Evolutionary conservation across 1,139 yeast species (phyloP).

Genomic region (Zygosaccharomyces pseudobailii): DNA sequence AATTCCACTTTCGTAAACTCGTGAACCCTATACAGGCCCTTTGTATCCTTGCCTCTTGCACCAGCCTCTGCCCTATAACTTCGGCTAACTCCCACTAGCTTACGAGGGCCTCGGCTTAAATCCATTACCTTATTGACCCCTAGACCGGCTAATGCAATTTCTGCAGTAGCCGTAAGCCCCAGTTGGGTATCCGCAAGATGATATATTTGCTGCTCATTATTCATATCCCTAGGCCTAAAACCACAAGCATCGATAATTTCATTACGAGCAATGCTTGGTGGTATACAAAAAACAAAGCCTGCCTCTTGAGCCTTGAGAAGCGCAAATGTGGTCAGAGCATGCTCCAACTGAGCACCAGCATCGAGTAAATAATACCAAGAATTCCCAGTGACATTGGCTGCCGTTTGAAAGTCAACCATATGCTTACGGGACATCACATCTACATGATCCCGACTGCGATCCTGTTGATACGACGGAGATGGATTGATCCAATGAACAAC

Average conservation of each 20-base stretch:
- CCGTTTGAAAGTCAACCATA: constrained; percentile 65
- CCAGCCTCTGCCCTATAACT: constrained; percentile 97
- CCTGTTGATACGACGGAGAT: constrained; percentile 25
- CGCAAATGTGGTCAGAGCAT: constrained; percentile 80
- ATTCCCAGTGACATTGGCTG: constrained; percentile 72
- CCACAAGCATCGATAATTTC: constrained; percentile 89
- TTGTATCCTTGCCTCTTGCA: constrained; percentile 88
- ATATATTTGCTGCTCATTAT: constrained; percentile 83
- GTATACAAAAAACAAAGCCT: constrained; percentile 70
- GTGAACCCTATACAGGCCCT: constrained; percentile 91
- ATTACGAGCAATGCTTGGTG: constrained; percentile 80
- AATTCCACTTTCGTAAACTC: constrained; percentile 97
- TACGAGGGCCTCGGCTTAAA: constrained; percentile 35
- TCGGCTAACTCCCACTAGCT: constrained; percentile 77
- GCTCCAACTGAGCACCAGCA: constrained; percentile 86
- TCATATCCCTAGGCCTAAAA: constrained; percentile 87
- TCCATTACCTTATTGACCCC: constrained; percentile 42
- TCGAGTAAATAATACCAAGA: constrained; percentile 86
- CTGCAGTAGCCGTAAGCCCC: constrained; percentile 92
- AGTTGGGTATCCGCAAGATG: constrained; percentile 46
- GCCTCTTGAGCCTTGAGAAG: constrained; percentile 56
- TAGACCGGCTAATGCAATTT: constrained; percentile 85
- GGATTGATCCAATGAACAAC: constrained; percentile 51
- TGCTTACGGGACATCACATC: constrained; percentile 38
- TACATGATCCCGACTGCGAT: constrained; percentile 54